Base-by-base conservation (phyloP, 768 basidiomycete genomes). In the Naganishia onofrii region DNA sequence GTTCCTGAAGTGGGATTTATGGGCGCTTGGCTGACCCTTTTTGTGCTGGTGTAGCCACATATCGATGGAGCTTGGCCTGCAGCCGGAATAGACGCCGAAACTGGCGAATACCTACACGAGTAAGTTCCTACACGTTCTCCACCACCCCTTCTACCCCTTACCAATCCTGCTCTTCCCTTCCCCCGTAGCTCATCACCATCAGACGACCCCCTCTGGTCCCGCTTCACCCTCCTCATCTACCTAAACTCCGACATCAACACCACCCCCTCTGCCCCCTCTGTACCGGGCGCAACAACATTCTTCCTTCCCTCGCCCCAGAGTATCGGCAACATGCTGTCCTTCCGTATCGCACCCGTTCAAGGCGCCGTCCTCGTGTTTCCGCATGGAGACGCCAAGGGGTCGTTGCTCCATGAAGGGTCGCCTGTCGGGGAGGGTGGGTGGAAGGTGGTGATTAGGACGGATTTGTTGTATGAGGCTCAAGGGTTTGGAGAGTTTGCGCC, bases 61-160 rank as follows among this genome's bases (percentile, higher is more conserved):
- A 85, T 86, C 67, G 85, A 86, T 73, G 85, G 85, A 5, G 85
- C 85, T 0, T 86, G 85, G 85, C 85, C 85, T 28, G 82, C 84
- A 9, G 84, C 84, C 0, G 84, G 84, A 0, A 75, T 85, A 4
- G 78, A 83, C 68, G 78, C 82, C 1, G 79, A 73, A 12, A 83
- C 84, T 0, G 80, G 82, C 0, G 82, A 84, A 66, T 85, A 86
- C 74, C 74, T 85, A 46, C 85, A 85, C 80, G 85, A 86, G 79
- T 84, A 82, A 72, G 75, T 74, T n/a, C 13, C 23, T n/a, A 17
- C 9, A 0, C 42, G 17, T 15, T 26, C 13, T 28, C 42, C 26
- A 9, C 52, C 42, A 2, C 42, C 42, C 13, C 26, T 19, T 31
- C 26, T 2, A 31, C 17, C 42, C 42, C 26, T 29, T 13, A 26